Evolutionary conservation across 257 asterid species (phyloP), one percentile per base, ranked within the genome.

Genomic region (Solanum sitiens): DNA sequence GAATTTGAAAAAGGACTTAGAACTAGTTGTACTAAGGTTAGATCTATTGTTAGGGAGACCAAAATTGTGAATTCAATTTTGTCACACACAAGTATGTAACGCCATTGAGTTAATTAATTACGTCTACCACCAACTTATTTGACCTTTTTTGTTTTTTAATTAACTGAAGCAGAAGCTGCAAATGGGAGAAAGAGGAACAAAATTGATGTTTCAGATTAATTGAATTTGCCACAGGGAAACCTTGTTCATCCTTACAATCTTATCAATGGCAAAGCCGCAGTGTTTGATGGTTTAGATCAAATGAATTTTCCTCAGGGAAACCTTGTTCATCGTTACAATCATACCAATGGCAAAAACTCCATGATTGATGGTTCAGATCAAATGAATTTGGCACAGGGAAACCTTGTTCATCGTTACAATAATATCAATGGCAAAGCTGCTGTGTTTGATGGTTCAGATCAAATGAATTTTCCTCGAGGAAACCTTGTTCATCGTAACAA

Each of bases 101-200:
- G 35, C 59, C 59, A 61, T n/a, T 25, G 35, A 63, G 20, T 68
- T 68, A 68, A 68, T 68, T 27, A 50, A 15, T 50, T 50, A 68
- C 4, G 32, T 63, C 12, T 30, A 68, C 75, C 25, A 32, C 7
- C 11, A 37, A 39, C 6, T 37, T 9, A 4, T 37, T 39, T 75
- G 15, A 13, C 14, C 61, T 53, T 53, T 16, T 11, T 45, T 86
- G 30, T 25, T 35, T 73, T 44, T 23, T 20, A 86, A 87, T 16
- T 18, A 85, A 87, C 72, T 86, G 92, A 87, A 71, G 86, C 87
- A 67, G 88, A 89, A 59, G 86, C 86, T 44, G 86, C 35, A 79
- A 87, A 25, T 6, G 59, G 20, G 50, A 87, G n/a, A 42, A 88
- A 89, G 86, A 88, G 59, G 85, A 91, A 88, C 18, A 27, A 2